Conservation (phyloP, 129 eudicot species). For the Dittrichia graveolens region DNA sequence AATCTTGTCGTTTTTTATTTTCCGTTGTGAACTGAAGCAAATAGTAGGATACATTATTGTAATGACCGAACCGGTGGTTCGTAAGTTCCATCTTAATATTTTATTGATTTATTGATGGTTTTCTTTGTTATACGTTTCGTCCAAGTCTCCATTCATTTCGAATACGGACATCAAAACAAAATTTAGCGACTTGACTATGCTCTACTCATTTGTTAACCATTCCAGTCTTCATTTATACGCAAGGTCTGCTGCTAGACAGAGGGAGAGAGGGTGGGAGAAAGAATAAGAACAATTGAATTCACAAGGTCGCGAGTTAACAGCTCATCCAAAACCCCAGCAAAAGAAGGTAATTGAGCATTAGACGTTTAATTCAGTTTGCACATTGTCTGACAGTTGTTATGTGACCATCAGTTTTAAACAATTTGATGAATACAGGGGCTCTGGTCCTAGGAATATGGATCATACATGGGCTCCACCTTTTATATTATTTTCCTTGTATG, state of each 20-base stretch:
- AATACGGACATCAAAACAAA: conserved; percentile 7
- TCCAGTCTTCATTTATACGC: conserved; percentile 5
- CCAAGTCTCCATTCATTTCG: not conserved
- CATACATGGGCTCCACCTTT: not conserved
- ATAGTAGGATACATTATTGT: not conserved
- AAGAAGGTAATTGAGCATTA: conserved; percentile 12
- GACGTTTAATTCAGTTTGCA: not conserved
- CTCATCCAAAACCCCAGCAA: conserved; percentile 11
- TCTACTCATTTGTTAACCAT: conserved; percentile 3
- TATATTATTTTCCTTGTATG: not conserved
- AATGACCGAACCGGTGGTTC: not conserved
- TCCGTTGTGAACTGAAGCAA: not conserved
- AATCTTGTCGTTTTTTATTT: not conserved
- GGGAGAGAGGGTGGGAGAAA: conserved; percentile 24
- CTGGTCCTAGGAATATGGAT: not conserved
- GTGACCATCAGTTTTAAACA: conserved; percentile 5
- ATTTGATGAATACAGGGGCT: not conserved
- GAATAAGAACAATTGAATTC: not conserved
- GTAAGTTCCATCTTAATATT: not conserved
- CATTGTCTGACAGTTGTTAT: conserved; percentile 13
- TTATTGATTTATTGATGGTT: not conserved
- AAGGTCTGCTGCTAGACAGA: conserved; percentile 20
- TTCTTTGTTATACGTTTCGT: conserved; percentile 6
- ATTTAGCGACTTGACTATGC: conserved; percentile 22
- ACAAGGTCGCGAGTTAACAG: not conserved